Evolutionary conservation across 2,329 filamentous ascomycete genomes (phyloP), one percentile per base, ranked within the genome.

Genomic region (Cordyceps javanica): DNA sequence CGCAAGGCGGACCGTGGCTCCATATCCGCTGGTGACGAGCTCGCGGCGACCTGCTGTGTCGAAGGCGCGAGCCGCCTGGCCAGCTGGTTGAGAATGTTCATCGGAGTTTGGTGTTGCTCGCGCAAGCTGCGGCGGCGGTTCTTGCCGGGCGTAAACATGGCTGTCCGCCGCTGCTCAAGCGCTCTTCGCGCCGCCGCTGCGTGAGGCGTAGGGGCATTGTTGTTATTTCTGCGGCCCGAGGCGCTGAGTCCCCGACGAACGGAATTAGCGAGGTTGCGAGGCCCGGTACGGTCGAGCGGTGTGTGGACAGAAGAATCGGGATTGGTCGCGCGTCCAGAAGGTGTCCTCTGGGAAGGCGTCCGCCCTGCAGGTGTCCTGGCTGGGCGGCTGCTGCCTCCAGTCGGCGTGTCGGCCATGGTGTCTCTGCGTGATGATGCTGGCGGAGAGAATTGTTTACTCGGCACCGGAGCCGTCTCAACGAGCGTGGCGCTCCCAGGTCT

Each of bases 61-160:
- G 66, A 72, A 0, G 79, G 77, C 13, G 83, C 83, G 42, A 86
- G 69, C 6, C 77, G 72, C 51, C 77, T 75, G 57, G 81, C 80
- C 26, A 88, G 75, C 58, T 77, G 76, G 53, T 82, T 76, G 46
- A 86, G 65, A 23, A 79, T 65, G 59, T 79, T 78, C 63, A 79
- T 74, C 2, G 82, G 80, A 5, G 81, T 82, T 66, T 85, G 81
- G 60, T 82, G 73, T 63, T 80, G 76, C 60, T 79, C 77, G 62
- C 79, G 77, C 52, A 80, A 66, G 65, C 83, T 86, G 63, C 77
- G 78, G n/a, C 84, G 76, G 21, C 80, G 77, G 55, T 78, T 77
- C 61, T 79, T 79, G 19, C 82, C 82, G 0, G 84, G 84, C 0
- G 84, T 87, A 60, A 85, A 77, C 49, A 83, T 73, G 48, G 81